Evolutionary conservation across 2,329 filamentous ascomycete species (phyloP).

Genomic region (Alternaria conjuncta): DNA sequence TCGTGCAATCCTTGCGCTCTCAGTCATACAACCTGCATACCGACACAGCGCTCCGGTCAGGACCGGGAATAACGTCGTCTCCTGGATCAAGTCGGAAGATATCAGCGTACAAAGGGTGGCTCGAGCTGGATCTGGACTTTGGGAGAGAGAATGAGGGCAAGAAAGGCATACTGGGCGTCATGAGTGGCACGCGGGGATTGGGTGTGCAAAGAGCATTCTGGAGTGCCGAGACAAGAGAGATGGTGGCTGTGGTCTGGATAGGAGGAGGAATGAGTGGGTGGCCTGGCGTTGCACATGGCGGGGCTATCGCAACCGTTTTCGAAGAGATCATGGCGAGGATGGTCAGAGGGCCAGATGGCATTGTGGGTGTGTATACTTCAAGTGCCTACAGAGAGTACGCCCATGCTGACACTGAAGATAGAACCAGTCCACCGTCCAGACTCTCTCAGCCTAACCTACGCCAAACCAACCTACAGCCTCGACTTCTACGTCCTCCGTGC

Average conservation of each 20-base stretch:
- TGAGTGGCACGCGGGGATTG: constrained; percentile 50
- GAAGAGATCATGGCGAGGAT: constrained; percentile 73
- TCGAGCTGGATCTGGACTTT: constrained; percentile 39
- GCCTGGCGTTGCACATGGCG: constrained; percentile 75
- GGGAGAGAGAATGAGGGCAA: constrained; percentile 21
- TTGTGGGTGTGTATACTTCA: constrained; percentile 31
- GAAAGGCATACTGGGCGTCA: constrained; percentile 36
- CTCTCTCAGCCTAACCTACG: constrained; percentile 63
- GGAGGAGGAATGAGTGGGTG: constrained; percentile 71
- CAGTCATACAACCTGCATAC: constrained; percentile 34
- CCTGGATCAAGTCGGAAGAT: constrained; percentile 10
- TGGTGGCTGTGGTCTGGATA: constrained; percentile 70
- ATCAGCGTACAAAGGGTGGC: constrained; percentile 32
- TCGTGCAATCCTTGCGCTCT: constrained; percentile 41
- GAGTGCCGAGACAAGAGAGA: constrained; percentile 63
- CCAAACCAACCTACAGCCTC: constrained; percentile 64
- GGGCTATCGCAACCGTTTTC: constrained; percentile 70
- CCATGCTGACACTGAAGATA: constrained; percentile 2
- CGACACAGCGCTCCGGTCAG: constrained; percentile 27
- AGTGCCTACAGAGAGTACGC: not conserved
- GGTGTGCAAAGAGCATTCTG: constrained; percentile 68
- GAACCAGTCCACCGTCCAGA: constrained; percentile 41
- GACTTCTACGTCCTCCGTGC: constrained; percentile 69
- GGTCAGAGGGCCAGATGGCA: constrained; percentile 59
- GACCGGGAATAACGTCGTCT: constrained; percentile 9